Conservation (phyloP, 768 basidiomycete genomes). For the Boletus sp. region DNA sequence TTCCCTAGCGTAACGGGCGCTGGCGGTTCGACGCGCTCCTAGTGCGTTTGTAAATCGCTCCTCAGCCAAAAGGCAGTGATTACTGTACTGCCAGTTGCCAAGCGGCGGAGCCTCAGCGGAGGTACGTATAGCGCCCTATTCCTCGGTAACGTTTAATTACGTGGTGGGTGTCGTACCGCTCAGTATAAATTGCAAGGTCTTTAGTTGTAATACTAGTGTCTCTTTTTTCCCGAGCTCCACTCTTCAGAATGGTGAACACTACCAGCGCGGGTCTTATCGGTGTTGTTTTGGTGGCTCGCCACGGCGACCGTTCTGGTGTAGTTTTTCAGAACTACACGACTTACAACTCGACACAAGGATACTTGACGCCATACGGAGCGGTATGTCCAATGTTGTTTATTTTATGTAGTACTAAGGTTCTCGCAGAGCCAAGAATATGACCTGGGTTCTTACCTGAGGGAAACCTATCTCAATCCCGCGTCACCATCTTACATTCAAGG, state of each 20-base stretch:
- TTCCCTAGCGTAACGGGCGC: no score
- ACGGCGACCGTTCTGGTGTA: conserved; percentile 62
- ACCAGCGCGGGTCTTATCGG: conserved; percentile 48
- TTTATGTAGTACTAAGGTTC: neutral
- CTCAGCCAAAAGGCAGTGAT: neutral
- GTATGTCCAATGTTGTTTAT: conserved; percentile 34
- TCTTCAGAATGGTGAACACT: conserved; percentile 25
- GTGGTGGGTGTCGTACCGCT: neutral
- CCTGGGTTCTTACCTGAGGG: conserved; percentile 57
- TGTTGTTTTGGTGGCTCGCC: conserved; percentile 70
- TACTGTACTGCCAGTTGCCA: neutral
- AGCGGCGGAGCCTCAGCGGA: neutral
- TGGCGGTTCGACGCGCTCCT: neutral
- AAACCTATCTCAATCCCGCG: conserved; percentile 57
- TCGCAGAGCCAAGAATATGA: conserved; percentile 49
- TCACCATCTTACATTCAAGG: conserved; percentile 67
- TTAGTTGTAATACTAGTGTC: neutral
- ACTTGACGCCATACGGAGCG: conserved; percentile 73
- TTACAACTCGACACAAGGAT: conserved; percentile 60
- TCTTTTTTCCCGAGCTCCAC: neutral
- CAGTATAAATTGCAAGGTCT: conserved; percentile 6
- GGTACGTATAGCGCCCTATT: neutral
- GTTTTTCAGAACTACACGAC: conserved; percentile 70
- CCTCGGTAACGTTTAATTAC: neutral
- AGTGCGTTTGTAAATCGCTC: neutral